These are phyloP conservation scores for Chaetomium olivaceum DNA, from an alignment of 2,329 filamentous ascomycete species.

Conservation along the genomic window DNA sequence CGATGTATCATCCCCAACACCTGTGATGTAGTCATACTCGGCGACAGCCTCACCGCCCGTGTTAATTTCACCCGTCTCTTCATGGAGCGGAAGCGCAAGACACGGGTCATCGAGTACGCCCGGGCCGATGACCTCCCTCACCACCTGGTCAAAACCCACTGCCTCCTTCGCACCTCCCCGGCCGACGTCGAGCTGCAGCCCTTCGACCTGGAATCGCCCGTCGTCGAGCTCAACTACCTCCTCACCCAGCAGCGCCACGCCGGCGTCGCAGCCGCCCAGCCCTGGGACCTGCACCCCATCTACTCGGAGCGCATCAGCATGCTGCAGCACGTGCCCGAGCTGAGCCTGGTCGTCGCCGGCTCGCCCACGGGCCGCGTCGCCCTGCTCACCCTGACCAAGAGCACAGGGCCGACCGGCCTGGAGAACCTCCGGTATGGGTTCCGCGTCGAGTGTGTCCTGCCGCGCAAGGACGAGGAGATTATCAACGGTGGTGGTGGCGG, in stretches of 20 bases:
- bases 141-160: constrained; percentile 28
- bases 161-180: constrained; percentile 51
- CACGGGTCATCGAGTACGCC: constrained; percentile 3
- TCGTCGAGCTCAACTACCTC: constrained; percentile 38
- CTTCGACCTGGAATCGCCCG: constrained; percentile 33
- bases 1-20: constrained; percentile 28
- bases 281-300: constrained; percentile 38
- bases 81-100: constrained; percentile 12
- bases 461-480: constrained; percentile 49
- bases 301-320: constrained; percentile 60
- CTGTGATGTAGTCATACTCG: constrained; percentile 21
- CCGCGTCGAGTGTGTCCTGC: constrained; percentile 56
- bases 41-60: constrained; percentile 2
- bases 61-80: constrained; percentile 6
- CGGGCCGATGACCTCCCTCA: constrained; percentile 12
- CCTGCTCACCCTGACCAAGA: constrained; percentile 60
- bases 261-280: constrained; percentile 14
- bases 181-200: constrained; percentile 51
- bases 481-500: constrained; percentile 21
- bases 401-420: constrained; percentile 32
- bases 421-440: constrained; percentile 45
- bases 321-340: constrained; percentile 64
- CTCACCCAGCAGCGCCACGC: constrained; percentile 37
- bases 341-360: constrained; percentile 68
- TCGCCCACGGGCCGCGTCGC: constrained; percentile 66